These are phyloP conservation scores for Candida glaebosa DNA, from an alignment of 805 yeast genomes.

Conservation along the genomic window DNA sequence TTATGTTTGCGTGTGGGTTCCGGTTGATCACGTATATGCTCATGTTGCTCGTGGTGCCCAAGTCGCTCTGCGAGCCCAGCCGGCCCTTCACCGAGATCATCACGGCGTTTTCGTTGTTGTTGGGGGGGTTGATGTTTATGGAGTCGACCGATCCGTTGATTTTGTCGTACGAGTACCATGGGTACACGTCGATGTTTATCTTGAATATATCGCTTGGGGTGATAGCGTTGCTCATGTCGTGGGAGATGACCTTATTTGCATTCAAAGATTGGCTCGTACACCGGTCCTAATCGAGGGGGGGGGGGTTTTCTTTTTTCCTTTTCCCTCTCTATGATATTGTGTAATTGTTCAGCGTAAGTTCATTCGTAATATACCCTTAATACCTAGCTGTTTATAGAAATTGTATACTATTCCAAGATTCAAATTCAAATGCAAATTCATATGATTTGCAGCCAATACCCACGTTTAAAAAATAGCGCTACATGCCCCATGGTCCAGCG, in stretches of 20 bases:
- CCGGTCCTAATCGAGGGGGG: too few species aligned
- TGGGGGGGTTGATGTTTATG: slow-evolving; percentile 93
- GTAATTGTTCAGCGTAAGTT: too few species aligned
- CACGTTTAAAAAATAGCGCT: too few species aligned
- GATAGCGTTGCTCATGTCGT: slow-evolving; percentile 77
- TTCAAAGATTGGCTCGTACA: slow-evolving; percentile 52
- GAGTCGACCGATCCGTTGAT: slow-evolving; percentile 86
- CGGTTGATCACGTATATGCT: slow-evolving; percentile 63
- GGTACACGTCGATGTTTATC: slow-evolving; percentile 87
- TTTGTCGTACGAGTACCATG: slow-evolving; percentile 65
- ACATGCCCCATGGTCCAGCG: too few species aligned
- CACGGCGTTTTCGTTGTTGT: slow-evolving; percentile 70
- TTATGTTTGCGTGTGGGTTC: slow-evolving; percentile 78
- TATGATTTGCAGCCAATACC: too few species aligned
- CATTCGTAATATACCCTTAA: too few species aligned
- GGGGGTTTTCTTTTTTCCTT: too few species aligned
- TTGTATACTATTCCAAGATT: too few species aligned
- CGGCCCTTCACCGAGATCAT: slow-evolving; percentile 87
- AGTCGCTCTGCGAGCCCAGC: slow-evolving; percentile 24
- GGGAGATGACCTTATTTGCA: slow-evolving; percentile 73
- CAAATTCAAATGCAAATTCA: too few species aligned
- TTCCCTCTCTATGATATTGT: too few species aligned
- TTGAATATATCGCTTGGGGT: slow-evolving; percentile 82
- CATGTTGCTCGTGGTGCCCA: slow-evolving; percentile 43
- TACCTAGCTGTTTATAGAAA: too few species aligned